These are phyloP conservation scores for Solanum medicagineum DNA, from an alignment of 257 asterid genomes.

Conservation along the genomic window DNA sequence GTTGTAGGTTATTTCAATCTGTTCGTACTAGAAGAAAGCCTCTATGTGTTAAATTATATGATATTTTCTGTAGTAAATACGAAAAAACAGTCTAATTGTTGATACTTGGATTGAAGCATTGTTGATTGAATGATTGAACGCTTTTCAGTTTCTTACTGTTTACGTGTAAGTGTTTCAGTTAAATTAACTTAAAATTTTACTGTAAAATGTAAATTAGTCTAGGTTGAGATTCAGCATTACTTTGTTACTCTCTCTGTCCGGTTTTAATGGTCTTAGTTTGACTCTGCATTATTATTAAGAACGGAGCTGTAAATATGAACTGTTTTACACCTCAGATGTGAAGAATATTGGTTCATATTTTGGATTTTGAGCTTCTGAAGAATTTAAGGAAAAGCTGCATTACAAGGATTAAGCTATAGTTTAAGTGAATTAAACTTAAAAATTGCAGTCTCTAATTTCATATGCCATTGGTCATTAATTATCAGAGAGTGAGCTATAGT, in stretches of 20 bases:
- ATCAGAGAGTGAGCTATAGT: neutral
- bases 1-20: neutral
- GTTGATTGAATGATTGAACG: neutral
- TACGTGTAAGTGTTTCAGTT: neutral
- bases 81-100: neutral
- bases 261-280: neutral
- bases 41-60: neutral
- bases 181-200: neutral
- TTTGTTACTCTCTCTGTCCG: neutral
- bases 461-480: neutral
- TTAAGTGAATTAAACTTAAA: neutral
- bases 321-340: neutral
- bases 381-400: neutral
- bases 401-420: neutral
- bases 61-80: neutral
- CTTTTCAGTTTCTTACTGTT: neutral
- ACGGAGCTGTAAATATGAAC: neutral
- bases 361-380: neutral
- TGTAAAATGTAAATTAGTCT: neutral
- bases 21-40: neutral
- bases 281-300: neutral
- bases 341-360: neutral
- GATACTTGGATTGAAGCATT: neutral
- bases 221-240: neutral
- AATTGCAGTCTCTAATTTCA: neutral